Percentiles rank a stretch among this genome's conserved stretches.
phyloP scores from a whole-genome alignment of 2,329 filamentous ascomycete species.

The Botrytis hyacinthi region DNA sequence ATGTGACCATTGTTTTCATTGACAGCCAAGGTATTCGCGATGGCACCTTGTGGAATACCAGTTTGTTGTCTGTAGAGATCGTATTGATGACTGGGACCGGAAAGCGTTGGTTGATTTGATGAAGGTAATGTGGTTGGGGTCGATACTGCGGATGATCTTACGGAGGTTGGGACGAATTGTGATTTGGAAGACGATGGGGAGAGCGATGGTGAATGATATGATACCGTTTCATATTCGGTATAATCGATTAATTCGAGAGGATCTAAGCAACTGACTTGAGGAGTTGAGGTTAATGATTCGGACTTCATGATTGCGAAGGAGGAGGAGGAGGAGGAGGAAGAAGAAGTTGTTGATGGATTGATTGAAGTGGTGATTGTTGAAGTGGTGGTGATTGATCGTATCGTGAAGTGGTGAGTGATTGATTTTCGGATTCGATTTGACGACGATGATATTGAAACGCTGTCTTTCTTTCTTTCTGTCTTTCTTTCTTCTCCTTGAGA shows the following conservation, averaged over 20 bases:
- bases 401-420: too few species aligned
- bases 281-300: constrained; percentile 20
- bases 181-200: constrained; percentile 56
- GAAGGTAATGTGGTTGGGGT: constrained; percentile 54
- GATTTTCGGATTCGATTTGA: background rate
- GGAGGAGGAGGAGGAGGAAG: background rate
- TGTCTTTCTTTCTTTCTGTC: too few species aligned
- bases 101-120: constrained; percentile 56
- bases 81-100: constrained; percentile 90
- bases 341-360: background rate
- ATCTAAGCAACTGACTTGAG: constrained; percentile 36
- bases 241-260: constrained; percentile 59
- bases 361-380: too few species aligned
- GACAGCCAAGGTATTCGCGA: constrained; percentile 76
- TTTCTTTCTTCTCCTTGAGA: background rate
- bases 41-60: constrained; percentile 80
- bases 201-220: constrained; percentile 59
- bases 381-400: too few species aligned
- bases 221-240: constrained; percentile 60
- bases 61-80: constrained; percentile 95
- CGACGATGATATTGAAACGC: background rate
- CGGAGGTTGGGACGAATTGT: constrained; percentile 43
- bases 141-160: constrained; percentile 48
- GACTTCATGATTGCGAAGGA: constrained; percentile 2
- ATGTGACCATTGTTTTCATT: constrained; percentile 60